phyloP scores from a whole-genome alignment of 2,329 filamentous ascomycete species.

The Harringtonia lauricola region DNA sequence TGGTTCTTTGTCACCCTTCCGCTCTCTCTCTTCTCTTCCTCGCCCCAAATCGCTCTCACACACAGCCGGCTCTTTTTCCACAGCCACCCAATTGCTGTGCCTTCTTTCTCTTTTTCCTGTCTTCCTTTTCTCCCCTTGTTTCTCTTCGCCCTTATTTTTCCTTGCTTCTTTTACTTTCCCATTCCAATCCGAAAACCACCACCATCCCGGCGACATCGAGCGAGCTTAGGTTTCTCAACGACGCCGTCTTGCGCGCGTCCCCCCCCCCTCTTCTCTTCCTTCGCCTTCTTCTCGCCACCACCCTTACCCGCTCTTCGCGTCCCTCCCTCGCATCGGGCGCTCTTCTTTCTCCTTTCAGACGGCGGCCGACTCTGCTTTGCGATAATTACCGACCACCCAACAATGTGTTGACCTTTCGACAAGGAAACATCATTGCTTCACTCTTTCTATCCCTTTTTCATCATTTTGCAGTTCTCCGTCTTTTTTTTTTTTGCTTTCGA shows the following conservation, averaged over 20 bases:
- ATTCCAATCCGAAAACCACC: background rate
- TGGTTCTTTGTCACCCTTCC: background rate
- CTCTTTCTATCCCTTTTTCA: background rate
- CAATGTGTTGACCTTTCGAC: conserved; percentile 5
- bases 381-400: background rate
- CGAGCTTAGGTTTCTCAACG: background rate
- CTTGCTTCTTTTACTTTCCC: conserved; percentile 1
- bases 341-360: background rate
- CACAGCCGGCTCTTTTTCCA: background rate
- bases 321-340: background rate
- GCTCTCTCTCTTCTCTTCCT: background rate
- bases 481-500: background rate
- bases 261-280: background rate
- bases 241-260: no score
- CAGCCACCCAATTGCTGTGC: background rate
- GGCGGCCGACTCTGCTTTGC: background rate
- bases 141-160: conserved; percentile 3
- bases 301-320: no score
- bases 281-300: background rate
- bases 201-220: background rate
- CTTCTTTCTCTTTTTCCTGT: conserved; percentile 1
- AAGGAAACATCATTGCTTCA: background rate
- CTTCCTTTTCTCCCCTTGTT: background rate
- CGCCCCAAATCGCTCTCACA: background rate
- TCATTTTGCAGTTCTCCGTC: background rate